phyloP scores from a whole-genome alignment of 345 rosid species.

The Citrus cavaleriei region DNA sequence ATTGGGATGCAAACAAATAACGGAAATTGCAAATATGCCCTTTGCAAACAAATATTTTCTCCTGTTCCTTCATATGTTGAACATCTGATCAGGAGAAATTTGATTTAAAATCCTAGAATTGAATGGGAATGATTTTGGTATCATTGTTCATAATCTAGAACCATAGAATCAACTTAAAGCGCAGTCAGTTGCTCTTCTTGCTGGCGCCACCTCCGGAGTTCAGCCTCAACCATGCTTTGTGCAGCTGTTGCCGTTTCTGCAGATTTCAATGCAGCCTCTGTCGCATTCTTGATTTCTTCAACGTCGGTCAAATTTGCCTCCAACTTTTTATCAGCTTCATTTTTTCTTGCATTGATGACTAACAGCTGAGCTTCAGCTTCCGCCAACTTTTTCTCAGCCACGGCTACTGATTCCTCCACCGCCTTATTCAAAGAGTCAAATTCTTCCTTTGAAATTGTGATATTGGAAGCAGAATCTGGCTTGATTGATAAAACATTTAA shows the following conservation, averaged over 20 bases:
- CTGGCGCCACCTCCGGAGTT: conserved; percentile 62
- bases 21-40: not conserved
- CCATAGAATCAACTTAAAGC: not conserved
- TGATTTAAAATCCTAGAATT: not conserved
- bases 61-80: not conserved
- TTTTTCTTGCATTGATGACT: conserved; percentile 39
- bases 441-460: conserved; percentile 54
- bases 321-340: conserved; percentile 40
- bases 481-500: conserved; percentile 45
- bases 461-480: conserved; percentile 25
- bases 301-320: conserved; percentile 50
- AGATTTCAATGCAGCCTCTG: conserved; percentile 65
- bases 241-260: conserved; percentile 73
- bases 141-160: not conserved
- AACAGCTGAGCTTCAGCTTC: conserved; percentile 44
- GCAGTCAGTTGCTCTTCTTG: conserved; percentile 24
- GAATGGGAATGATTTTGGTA: not conserved
- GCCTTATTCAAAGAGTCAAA: conserved; percentile 49
- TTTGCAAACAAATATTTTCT: not conserved
- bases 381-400: conserved; percentile 44
- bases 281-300: conserved; percentile 66
- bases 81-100: not conserved
- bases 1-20: not conserved
- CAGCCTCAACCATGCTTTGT: conserved; percentile 51
- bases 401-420: conserved; percentile 40